phyloP scores from a whole-genome alignment of 352 stramenopile genomes.

The Globisporangium rhizosaccharum region DNA sequence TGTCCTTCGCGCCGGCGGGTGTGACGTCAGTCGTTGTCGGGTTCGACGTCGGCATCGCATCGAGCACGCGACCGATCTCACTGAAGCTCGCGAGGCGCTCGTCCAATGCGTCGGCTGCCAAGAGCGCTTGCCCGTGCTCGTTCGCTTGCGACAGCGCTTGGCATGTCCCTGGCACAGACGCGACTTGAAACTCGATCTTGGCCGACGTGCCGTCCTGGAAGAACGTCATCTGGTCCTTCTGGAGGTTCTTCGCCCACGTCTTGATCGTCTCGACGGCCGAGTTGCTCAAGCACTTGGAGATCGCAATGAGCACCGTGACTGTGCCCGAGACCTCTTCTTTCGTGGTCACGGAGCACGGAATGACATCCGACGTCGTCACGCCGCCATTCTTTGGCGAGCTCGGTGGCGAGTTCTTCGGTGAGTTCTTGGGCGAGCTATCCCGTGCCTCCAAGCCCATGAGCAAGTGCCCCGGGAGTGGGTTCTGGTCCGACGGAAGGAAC shows the following conservation, averaged over 20 bases:
- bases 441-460: slow-evolving; percentile 4
- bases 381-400: too few species aligned
- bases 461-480: slow-evolving; percentile 2
- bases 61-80: slow-evolving; percentile 5
- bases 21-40: neutral
- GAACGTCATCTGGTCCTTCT: neutral
- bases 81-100: slow-evolving; percentile 7
- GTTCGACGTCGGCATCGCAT: neutral
- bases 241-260: slow-evolving; percentile 24
- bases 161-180: slow-evolving; percentile 30
- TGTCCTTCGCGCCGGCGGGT: neutral
- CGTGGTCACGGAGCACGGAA: neutral
- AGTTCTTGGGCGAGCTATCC: too few species aligned
- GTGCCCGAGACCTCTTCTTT: slow-evolving; percentile 5
- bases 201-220: slow-evolving; percentile 1
- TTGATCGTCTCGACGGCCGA: slow-evolving; percentile 24
- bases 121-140: slow-evolving; percentile 17
- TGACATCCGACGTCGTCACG: neutral
- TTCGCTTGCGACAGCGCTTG: slow-evolving; percentile 24
- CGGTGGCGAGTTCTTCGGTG: too few species aligned
- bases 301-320: slow-evolving; percentile 38
- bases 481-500: slow-evolving; percentile 6
- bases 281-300: slow-evolving; percentile 54
- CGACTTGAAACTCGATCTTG: slow-evolving; percentile 1
- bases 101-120: neutral